Evolutionary conservation across 257 asterid genomes (phyloP).

Genomic region (Lithospermum erythrorhizon): DNA sequence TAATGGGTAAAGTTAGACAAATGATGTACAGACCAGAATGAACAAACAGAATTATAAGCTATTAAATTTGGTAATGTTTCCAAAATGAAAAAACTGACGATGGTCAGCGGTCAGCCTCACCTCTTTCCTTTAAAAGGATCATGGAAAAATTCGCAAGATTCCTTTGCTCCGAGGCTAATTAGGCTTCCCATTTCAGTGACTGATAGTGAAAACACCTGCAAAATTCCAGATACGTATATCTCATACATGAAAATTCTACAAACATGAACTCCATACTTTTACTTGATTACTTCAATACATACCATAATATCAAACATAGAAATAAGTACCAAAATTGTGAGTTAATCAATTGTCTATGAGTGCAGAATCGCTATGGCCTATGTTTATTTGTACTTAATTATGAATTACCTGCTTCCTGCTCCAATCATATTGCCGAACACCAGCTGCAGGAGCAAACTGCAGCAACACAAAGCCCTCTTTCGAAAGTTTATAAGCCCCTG

Average conservation of each 20-base stretch:
- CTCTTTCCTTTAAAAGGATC: slow-evolving; percentile 85
- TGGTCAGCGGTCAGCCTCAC: slow-evolving; percentile 22
- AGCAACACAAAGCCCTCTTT: slow-evolving; percentile 77
- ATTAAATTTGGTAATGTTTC: not conserved
- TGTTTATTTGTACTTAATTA: not conserved
- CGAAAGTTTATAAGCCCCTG: slow-evolving; percentile 82
- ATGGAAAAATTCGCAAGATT: slow-evolving; percentile 90
- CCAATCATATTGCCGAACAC: slow-evolving; percentile 97
- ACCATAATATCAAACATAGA: not conserved
- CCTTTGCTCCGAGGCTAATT: slow-evolving; percentile 78
- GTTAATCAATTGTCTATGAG: not conserved
- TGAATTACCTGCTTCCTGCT: slow-evolving; percentile 68
- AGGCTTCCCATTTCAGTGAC: slow-evolving; percentile 71
- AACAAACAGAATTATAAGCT: not conserved
- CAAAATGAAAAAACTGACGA: not conserved
- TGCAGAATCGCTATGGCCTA: not conserved
- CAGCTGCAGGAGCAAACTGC: slow-evolving; percentile 87
- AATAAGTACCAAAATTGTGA: not conserved
- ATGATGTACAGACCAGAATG: too few species aligned
- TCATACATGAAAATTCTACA: not conserved
- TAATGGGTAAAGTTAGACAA: too few species aligned
- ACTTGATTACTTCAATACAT: not conserved
- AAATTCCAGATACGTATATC: slow-evolving; percentile 2
- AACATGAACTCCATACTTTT: not conserved
- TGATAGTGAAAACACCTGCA: slow-evolving; percentile 76